Evolutionary conservation across 1,284 basidiomycete genomes (phyloP), one percentile per base, ranked within the genome.

Genomic region (Clitocybe nebularis): DNA sequence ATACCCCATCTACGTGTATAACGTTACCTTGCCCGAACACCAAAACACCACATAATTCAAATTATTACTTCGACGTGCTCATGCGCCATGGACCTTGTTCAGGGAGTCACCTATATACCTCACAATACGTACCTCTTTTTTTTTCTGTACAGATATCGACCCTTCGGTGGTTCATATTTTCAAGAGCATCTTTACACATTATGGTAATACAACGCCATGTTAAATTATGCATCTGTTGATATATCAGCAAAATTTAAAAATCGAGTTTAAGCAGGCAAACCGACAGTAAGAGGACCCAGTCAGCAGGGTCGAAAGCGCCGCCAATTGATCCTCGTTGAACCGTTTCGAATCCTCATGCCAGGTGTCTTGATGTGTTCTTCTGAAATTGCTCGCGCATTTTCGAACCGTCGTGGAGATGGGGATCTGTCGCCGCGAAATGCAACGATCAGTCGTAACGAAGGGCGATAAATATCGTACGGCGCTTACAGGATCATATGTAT

Each of bases 341-440:
- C 77, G 72, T 57, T 82, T 79, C 39, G 75, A 77, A 58, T 91
- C 87, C 62, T 90, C 87, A 50, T 86, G 80, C 89, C 88, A 90
- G 17, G 86, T 90, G 64, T 89, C 86, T 59, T 84, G 80, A 59
- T 89, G 83, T 17, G 83, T 86, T 66, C 81, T 79, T 61, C 81
- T 84, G 66, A 87, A 88, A 46, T 78, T 82, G 49, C 80, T 76
- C 3, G 84, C 84, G 53, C 82, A 86, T 50, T 80, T 83, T 30
- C 80, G 69, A 25, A 88, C 82, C 1, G 83, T 80, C 1, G 79
- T 82, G 10, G 83, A 84, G 44, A 89, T 82, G 5, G 84, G 84
- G 29, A 83, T 78, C 79, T 83, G 40, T 11, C 22, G 24, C 23
- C 16, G 30, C 36, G 9, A 26, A 40, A 40, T 14, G 34, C 32